Conservation (phyloP, 371 early-diverging fungal species). For the Saksenaea vasiformis region DNA sequence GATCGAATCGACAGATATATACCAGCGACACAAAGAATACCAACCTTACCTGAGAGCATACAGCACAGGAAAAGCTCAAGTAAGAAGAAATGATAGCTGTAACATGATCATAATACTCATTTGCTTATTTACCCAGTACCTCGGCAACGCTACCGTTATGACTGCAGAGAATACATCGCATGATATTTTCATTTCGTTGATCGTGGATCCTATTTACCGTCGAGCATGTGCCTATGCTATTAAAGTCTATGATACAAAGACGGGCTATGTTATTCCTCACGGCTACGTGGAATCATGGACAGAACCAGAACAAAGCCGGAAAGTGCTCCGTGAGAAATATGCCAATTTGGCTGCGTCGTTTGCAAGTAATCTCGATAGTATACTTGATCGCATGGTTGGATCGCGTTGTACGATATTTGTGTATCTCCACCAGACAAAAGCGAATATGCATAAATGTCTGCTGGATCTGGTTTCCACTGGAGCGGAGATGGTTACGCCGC, state of each 20-base stretch:
- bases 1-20: background rate
- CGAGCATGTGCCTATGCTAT: slow-evolving; percentile 28
- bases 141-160: slow-evolving; percentile 27
- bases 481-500: background rate
- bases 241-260: slow-evolving; percentile 8
- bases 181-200: slow-evolving; percentile 28
- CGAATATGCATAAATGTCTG: slow-evolving; percentile 20
- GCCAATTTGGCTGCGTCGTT: slow-evolving; percentile 15
- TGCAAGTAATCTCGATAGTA: slow-evolving; percentile 7
- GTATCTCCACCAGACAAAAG: slow-evolving; percentile 17
- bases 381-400: slow-evolving; percentile 10
- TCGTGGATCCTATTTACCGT: slow-evolving; percentile 23
- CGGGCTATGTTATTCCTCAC: background rate
- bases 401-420: slow-evolving; percentile 33
- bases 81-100: slow-evolving; percentile 6
- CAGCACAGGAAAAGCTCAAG: slow-evolving; percentile 24
- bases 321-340: background rate
- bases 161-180: slow-evolving; percentile 24
- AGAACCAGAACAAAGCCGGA: background rate
- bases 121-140: slow-evolving; percentile 19
- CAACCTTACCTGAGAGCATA: slow-evolving; percentile 26
- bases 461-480: slow-evolving; percentile 15
- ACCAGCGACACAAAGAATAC: background rate
- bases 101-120: background rate
- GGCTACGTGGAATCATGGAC: background rate